Percentiles rank a stretch among this genome's conserved stretches.
phyloP scores from a whole-genome alignment of 1,284 basidiomycete species.

The Hymenochaete sp. region DNA sequence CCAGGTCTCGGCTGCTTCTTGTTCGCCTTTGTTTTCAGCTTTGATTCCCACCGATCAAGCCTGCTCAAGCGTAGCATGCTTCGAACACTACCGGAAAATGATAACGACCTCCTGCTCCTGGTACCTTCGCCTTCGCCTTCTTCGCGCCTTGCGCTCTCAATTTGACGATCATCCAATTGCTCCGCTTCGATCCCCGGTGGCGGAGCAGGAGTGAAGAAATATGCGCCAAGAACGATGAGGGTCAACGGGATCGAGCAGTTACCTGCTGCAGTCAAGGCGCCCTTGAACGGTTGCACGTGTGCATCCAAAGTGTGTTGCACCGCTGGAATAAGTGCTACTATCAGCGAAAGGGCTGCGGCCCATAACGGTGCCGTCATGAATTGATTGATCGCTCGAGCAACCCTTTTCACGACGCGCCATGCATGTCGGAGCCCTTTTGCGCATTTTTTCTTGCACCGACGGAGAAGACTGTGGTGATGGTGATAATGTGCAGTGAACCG shows the following conservation, averaged over 20 bases:
- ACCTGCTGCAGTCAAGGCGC: conserved; percentile 64
- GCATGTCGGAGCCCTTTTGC: no score
- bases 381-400: conserved; percentile 45
- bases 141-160: no score
- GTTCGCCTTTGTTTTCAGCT: conserved; percentile 6
- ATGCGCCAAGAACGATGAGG: conserved; percentile 85
- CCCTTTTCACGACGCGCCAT: no score
- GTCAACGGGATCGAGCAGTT: conserved; percentile 85
- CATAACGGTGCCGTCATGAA: conserved; percentile 89
- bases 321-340: conserved; percentile 74
- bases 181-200: no score
- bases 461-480: no score
- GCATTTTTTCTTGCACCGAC: no score
- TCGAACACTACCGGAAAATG: conserved; percentile 32
- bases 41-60: conserved; percentile 16
- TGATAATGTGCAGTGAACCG: neutral
- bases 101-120: conserved; percentile 16
- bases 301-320: conserved; percentile 62
- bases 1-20: conserved; percentile 35
- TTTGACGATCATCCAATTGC: conserved; percentile 7
- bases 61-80: conserved; percentile 30
- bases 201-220: conserved; percentile 57
- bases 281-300: conserved; percentile 61
- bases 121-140: conserved; percentile 18
- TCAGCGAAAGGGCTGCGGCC: conserved; percentile 69